Percentiles rank a stretch among this genome's conserved stretches.
Evolutionary conservation across 345 rosid species (phyloP).

Genomic region (Aethionema arabicum): DNA sequence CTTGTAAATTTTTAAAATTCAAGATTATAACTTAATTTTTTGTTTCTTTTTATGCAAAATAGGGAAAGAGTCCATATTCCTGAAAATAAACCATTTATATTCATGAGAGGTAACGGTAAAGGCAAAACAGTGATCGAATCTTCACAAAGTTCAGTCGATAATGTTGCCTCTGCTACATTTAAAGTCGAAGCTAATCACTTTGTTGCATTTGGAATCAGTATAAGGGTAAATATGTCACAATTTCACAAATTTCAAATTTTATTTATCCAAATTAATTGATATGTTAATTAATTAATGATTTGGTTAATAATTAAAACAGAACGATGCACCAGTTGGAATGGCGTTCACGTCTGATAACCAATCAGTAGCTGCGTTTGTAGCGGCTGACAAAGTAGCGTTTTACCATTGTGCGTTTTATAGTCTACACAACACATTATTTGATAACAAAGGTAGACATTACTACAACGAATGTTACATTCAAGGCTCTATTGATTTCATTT

Average conservation of each 20-base stretch:
- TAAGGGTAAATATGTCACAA: too few relatives aligned
- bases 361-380: conserved; percentile 86
- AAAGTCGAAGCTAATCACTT: conserved; percentile 61
- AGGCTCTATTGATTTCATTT: conserved; percentile 93
- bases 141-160: conserved; percentile 55
- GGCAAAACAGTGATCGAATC: conserved; percentile 66
- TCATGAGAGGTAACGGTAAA: conserved; percentile 93
- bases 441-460: conserved; percentile 92
- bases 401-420: conserved; percentile 90
- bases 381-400: conserved; percentile 74
- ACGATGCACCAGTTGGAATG: conserved; percentile 82
- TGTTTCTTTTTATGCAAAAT: conserved; percentile 8
- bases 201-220: conserved; percentile 77
- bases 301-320: conserved; percentile 40
- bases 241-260: neutral
- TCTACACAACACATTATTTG: conserved; percentile 88
- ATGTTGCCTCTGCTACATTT: conserved; percentile 77
- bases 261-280: neutral
- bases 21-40: conserved; percentile 1
- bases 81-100: conserved; percentile 63
- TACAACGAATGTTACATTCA: conserved; percentile 78
- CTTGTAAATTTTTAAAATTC: too few relatives aligned
- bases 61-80: conserved; percentile 83
- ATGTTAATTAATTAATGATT: neutral
- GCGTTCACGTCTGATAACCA: conserved; percentile 96